These are phyloP conservation scores for Veloboletus limbatus DNA, from an alignment of 1,284 basidiomycete genomes.

Conservation along the genomic window DNA sequence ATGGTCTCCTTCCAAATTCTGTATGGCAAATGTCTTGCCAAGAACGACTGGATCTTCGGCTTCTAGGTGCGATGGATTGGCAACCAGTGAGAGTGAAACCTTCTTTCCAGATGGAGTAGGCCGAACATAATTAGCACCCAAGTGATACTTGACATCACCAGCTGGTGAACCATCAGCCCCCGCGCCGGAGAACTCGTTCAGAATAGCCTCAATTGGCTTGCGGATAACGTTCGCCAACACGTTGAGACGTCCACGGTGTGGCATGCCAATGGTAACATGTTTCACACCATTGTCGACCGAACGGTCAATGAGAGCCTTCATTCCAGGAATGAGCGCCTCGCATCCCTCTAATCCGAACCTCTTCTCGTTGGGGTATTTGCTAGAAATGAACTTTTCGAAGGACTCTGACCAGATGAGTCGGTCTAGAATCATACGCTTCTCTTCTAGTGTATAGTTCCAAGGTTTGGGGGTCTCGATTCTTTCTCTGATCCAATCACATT, in stretches of 20 bases:
- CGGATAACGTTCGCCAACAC: conserved; percentile 98
- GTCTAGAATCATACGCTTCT: conserved; percentile 99
- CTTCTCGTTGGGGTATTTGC: conserved; percentile 99
- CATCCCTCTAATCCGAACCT: conserved; percentile 99
- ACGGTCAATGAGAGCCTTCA: conserved; percentile 98
- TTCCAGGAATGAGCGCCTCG: conserved; percentile 96
- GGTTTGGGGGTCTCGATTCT: conserved; percentile 95
- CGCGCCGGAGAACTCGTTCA: conserved; percentile 93
- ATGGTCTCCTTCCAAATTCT: conserved; percentile 92
- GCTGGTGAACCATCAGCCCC: conserved; percentile 76
- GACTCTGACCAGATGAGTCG: conserved; percentile 99
- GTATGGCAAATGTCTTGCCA: conserved; percentile 95
- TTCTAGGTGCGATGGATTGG: conserved; percentile 98
- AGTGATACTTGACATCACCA: conserved; percentile 99
- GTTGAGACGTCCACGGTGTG: conserved; percentile 97
- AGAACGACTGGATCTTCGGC: conserved; percentile 97
- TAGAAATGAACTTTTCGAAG: conserved; percentile 98
- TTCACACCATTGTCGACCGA: conserved; percentile 96
- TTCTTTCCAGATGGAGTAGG: conserved; percentile 98
- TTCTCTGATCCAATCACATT: conserved; percentile 99
- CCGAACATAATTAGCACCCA: conserved; percentile 98
- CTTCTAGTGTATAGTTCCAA: conserved; percentile 98
- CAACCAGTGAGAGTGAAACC: conserved; percentile 95
- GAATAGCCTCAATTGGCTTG: conserved; percentile 96
- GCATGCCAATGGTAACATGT: conserved; percentile 98